Base-by-base conservation (phyloP, 495 filamentous ascomycete genomes). In the Massariosphaeria phaeospora region DNA sequence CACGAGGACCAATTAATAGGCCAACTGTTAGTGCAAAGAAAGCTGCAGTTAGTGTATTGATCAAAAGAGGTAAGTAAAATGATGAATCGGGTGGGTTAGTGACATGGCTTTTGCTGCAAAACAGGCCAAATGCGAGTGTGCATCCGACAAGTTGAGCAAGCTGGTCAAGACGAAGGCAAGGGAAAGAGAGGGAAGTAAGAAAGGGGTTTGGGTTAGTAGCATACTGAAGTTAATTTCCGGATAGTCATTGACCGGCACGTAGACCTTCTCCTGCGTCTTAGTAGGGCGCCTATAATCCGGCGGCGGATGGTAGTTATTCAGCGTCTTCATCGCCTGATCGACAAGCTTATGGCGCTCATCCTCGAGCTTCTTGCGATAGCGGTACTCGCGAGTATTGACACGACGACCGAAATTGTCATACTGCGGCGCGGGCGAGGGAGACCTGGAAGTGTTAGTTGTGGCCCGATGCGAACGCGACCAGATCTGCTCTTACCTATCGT, bases 211-310 rank as follows among this genome's bases (percentile, higher is more conserved):
- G 59, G 59, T 63, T 66, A 63, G 63, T 62, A 91, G 91, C 91
- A 88, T 96, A 98, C 93, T 97, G 88, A 97, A 99, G 87, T 99
- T 99, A 87, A 99, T 96, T 75, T 97, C 94, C 79, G 94, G 94
- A 76, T 99, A 99, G 74, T 99, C 94, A 84, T 97, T 97, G 76
- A 98, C 93, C 66, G 93, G 93, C 68, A 98, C 93, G 71, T 98
- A 98, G 83, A 98, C 91, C 81, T 97, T 98, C 82, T 98, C 93
- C 73, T 96, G 90, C 66, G 93, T 96, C 86, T 97, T 98, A 66
- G 90, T 95, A 31, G 93, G 93, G 49, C 93, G 88, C 69, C 93
- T 88, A 70, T 97, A 97, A 71, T 98, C 93, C 75, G 89, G 84
- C 34, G 93, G 93, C 64, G 93, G 91, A 70, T 96, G 87, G 66